Evolutionary conservation across 2,329 filamentous ascomycete species (phyloP).

Genomic region (Catunica adiposa): DNA sequence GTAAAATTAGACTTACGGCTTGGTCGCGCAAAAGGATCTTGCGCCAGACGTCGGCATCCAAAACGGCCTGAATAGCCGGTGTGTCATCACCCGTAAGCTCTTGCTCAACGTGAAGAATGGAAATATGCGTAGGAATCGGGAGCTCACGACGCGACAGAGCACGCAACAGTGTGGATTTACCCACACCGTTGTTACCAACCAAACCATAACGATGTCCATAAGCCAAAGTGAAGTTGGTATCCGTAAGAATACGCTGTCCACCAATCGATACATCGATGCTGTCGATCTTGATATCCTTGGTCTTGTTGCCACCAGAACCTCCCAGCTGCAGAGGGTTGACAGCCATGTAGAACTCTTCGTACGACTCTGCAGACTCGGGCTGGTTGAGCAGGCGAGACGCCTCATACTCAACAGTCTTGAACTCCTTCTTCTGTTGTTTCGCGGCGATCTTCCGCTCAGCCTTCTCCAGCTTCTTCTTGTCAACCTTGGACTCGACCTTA

Average conservation of each 20-base stretch:
- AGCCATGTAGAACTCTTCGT: conserved; percentile 99
- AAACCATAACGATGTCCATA: conserved; percentile 92
- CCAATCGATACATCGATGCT: conserved; percentile 88
- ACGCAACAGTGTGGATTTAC: conserved; percentile 85
- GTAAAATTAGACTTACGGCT: conserved; percentile 36
- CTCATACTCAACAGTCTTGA: conserved; percentile 98
- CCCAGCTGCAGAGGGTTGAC: conserved; percentile 93
- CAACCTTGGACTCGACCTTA: conserved; percentile 94
- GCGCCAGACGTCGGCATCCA: conserved; percentile 96
- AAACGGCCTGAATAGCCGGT: conserved; percentile 78
- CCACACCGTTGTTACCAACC: conserved; percentile 98
- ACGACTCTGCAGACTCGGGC: conserved; percentile 70
- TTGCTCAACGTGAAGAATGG: conserved; percentile 97
- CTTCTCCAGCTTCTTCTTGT: conserved; percentile 98
- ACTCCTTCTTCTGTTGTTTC: conserved; percentile 95
- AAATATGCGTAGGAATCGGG: conserved; percentile 89
- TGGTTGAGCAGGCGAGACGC: conserved; percentile 76
- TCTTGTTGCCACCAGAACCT: conserved; percentile 57
- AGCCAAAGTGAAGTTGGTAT: conserved; percentile 77
- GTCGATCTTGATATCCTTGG: conserved; percentile 97
- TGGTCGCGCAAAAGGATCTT: conserved; percentile 88
- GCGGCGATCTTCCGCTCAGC: conserved; percentile 93
- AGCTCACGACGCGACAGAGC: conserved; percentile 87
- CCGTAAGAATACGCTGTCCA: conserved; percentile 72
- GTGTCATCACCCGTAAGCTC: conserved; percentile 95